phyloP scores from a whole-genome alignment of 805 yeast genomes.

The Hanseniaspora guilliermondii region DNA sequence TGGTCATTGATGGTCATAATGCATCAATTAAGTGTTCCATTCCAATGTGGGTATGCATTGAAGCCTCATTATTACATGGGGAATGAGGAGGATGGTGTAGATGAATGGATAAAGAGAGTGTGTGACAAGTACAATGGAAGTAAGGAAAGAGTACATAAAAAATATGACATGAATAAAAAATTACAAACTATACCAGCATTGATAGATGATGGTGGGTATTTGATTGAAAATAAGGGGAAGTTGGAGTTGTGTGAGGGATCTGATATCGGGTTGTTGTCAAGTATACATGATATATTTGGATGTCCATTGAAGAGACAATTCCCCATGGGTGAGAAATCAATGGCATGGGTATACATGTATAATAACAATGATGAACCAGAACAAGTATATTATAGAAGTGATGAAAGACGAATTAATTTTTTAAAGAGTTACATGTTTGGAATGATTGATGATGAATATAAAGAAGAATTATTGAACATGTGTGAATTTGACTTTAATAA shows the following conservation, averaged over 20 bases:
- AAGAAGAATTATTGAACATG: not conserved
- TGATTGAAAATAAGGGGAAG: not conserved
- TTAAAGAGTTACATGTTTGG: not conserved
- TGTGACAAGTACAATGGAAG: not conserved
- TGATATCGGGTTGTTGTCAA: conserved; percentile 3
- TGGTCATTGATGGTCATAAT: conserved; percentile 53
- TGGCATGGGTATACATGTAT: conserved; percentile 9
- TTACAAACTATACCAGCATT: not conserved
- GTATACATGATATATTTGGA: conserved; percentile 4
- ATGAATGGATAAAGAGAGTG: not conserved
- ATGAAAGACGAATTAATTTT: not conserved
- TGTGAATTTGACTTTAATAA: not conserved
- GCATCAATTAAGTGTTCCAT: conserved; percentile 9
- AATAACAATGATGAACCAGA: not conserved
- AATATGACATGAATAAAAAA: not conserved
- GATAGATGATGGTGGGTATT: not conserved
- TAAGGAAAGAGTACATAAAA: not conserved
- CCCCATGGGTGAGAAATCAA: not conserved
- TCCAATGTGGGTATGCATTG: not conserved
- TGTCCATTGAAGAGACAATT: conserved; percentile 5
- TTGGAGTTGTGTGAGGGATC: not conserved
- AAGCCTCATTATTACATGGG: not conserved
- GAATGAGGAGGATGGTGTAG: not conserved
- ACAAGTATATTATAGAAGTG: not conserved
- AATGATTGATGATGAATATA: not conserved